A percentile compares a stretch with the other conserved stretches of the same genome.
Evolutionary conservation across 768 basidiomycete genomes (phyloP).

Genomic region (Trichaptum fuscoviolaceum): DNA sequence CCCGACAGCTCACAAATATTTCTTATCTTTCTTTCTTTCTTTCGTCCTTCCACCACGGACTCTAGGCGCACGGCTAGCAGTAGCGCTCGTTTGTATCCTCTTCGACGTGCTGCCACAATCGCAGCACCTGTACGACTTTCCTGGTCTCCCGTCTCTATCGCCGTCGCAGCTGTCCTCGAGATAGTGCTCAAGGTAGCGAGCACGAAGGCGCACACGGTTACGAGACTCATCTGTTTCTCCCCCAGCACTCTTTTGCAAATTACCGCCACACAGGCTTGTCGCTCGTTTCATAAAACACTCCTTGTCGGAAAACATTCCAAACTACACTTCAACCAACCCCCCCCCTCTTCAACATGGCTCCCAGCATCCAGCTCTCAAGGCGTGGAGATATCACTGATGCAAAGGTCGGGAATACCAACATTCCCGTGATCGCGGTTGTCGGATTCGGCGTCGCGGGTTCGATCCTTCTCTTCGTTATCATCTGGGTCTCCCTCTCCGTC

Average conservation of each 20-base stretch:
- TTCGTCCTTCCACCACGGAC: constrained; percentile 1
- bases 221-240: not conserved
- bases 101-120: not conserved
- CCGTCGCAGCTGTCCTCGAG: not conserved
- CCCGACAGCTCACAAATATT: not conserved
- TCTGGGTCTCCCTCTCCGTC: constrained; percentile 40
- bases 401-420: constrained; percentile 9
- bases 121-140: not conserved
- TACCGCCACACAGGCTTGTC: constrained; percentile 1
- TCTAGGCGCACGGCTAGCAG: not conserved
- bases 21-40: not conserved
- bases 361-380: not conserved
- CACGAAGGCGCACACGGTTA: not conserved
- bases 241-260: not conserved
- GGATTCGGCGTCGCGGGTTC: constrained; percentile 46
- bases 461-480: constrained; percentile 30
- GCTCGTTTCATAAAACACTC: constrained; percentile 1
- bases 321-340: not conserved
- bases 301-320: constrained; percentile 1
- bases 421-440: constrained; percentile 36
- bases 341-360: constrained; percentile 6
- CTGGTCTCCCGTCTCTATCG: not conserved
- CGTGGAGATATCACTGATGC: constrained; percentile 5
- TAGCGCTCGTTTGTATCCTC: not conserved
- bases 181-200: not conserved